Evolutionary conservation across 495 filamentous ascomycete genomes (phyloP).

Genomic region (Hypoxylon lienhwacheense): DNA sequence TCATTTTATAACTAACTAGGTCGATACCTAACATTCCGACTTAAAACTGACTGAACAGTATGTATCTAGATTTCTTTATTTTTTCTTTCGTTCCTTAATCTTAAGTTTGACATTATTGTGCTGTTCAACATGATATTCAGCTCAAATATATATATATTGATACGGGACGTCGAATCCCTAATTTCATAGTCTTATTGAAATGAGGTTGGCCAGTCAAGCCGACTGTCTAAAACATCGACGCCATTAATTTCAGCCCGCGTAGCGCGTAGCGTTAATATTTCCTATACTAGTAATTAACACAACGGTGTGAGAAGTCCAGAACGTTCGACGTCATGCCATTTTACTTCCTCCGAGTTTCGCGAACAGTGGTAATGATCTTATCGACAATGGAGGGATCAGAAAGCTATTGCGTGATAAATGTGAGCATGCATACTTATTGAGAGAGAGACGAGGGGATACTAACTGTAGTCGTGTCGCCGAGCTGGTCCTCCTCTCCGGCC

Average conservation of each 20-base stretch:
- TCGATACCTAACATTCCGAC: no score
- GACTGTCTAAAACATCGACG: background rate
- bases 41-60: no score
- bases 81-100: no score
- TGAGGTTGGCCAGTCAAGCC: background rate
- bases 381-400: constrained; percentile 88
- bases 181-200: constrained; percentile 1
- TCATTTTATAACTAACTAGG: no score
- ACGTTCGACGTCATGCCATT: constrained; percentile 6
- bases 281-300: no score
- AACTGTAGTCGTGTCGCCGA: constrained; percentile 92
- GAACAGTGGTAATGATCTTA: constrained; percentile 82
- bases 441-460: constrained; percentile 39
- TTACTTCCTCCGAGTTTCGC: constrained; percentile 58
- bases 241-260: background rate
- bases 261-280: no score
- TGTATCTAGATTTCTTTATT: no score
- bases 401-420: constrained; percentile 56
- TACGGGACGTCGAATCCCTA: constrained; percentile 10
- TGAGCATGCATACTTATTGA: constrained; percentile 43
- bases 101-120: no score
- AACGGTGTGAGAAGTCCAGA: constrained; percentile 23
- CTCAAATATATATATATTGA: constrained; percentile 1
- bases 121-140: no score
- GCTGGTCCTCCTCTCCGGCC: constrained; percentile 92